A percentile compares a stretch with the other conserved stretches of the same genome.
These are phyloP conservation scores for Picea abies DNA, from an alignment of 83 land plant genomes.

Conservation along the genomic window DNA sequence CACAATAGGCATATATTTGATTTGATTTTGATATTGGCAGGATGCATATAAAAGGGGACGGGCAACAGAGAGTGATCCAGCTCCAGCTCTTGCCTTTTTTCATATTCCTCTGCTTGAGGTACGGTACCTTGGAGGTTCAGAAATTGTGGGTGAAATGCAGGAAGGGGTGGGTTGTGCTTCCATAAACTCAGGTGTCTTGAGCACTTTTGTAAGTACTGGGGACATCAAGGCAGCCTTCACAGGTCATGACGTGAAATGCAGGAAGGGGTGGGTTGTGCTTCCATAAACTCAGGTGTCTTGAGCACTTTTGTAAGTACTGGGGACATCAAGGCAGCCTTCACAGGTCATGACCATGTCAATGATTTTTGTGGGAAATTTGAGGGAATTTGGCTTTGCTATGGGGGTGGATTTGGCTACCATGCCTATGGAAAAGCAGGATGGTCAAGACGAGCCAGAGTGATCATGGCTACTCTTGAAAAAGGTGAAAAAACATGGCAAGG, in stretches of 20 bases:
- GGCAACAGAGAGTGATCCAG: conserved; percentile 11
- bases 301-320: conserved; percentile 52
- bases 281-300: conserved; percentile 75
- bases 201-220: conserved; percentile 52
- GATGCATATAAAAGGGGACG: background rate
- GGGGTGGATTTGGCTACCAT: conserved; percentile 93
- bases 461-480: conserved; percentile 51
- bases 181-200: conserved; percentile 75
- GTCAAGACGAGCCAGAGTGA: conserved; percentile 81
- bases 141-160: conserved; percentile 60
- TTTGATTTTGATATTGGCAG: background rate
- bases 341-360: conserved; percentile 89
- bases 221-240: conserved; percentile 87
- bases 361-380: conserved; percentile 85
- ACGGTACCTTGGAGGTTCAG: conserved; percentile 28
- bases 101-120: conserved; percentile 92
- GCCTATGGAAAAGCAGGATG: conserved; percentile 88
- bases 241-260: conserved; percentile 85
- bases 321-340: conserved; percentile 86
- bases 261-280: conserved; percentile 69
- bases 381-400: conserved; percentile 83
- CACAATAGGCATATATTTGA: background rate
- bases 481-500: conserved; percentile 50
- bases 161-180: conserved; percentile 68
- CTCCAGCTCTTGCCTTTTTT: conserved; percentile 80